Base-by-base conservation (phyloP, 2,329 filamentous ascomycete genomes). In the Nemania sp. region DNA sequence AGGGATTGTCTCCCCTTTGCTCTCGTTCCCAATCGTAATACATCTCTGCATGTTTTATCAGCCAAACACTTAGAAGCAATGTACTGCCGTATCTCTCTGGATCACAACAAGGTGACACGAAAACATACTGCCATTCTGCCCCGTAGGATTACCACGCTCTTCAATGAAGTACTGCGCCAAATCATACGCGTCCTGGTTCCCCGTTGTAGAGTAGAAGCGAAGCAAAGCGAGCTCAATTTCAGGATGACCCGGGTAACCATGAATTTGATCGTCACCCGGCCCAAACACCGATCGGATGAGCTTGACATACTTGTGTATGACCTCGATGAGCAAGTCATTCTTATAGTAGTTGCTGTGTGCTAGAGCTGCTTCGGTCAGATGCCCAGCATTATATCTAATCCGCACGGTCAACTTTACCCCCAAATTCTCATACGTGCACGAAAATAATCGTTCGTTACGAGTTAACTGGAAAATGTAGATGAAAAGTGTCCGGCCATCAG, bases 211-310 rank as follows among this genome's bases (percentile, higher is more conserved):
- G 55, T 73, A 70, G 23, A 75, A 65, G 1, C 73, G 71, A 12
- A 75, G 61, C 12, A 77, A 65, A 6, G 73, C 72, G 20, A 76
- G 69, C 56, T 88, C 82, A 51, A 84, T 76, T 61, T 73, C 67
- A 5, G 80, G 79, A 61, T 86, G 83, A 0, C 83, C 83, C 1
- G 82, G 82, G 61, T 86, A 86, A 5, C 80, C 83, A 49, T 80
- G 80, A 15, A 73, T 71, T 61, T 85, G 79, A 6, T 67, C 68
- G 3, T 74, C 59, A 1, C 68, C 73, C 0, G 78, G 74, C 0
- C 83, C 83, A 62, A 86, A 84, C 0, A 72, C 75, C 3, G 70
- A 67, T 51, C 69, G 72, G 2, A 86, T 73, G 5, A 83, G 72
- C 54, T 75, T 68, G 15, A 85, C 76, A 56, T 84, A 84, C 54